Percentiles rank a stretch among this genome's conserved stretches.
phyloP scores from a whole-genome alignment of 208 protist genomes.

The Leishmania lainsoni region DNA sequence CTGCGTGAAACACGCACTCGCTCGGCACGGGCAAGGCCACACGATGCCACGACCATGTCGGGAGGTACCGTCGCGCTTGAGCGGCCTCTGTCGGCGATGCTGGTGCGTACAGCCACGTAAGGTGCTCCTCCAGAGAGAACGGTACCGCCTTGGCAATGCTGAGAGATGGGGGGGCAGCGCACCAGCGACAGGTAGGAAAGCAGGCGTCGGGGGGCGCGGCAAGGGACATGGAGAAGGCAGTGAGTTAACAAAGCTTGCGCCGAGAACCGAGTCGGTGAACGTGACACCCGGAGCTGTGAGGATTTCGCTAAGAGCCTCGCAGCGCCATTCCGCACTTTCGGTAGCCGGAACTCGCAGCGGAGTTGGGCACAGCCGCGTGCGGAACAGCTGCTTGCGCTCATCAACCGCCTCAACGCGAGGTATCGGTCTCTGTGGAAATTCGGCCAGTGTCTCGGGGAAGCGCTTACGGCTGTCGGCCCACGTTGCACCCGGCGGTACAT shows the following conservation, averaged over 20 bases:
- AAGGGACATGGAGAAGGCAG: neutral
- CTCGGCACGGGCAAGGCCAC: neutral
- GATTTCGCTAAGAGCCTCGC: neutral
- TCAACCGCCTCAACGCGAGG: neutral
- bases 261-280: neutral
- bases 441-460: neutral
- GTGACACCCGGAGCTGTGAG: neutral
- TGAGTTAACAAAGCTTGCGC: neutral
- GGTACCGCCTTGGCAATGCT: neutral
- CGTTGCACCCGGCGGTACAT: neutral
- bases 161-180: neutral
- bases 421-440: neutral
- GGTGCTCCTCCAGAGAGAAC: slow-evolving; percentile 23
- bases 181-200: slow-evolving; percentile 2
- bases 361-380: neutral
- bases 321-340: neutral
- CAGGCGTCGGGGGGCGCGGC: slow-evolving; percentile 6
- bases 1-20: neutral
- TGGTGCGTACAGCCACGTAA: slow-evolving; percentile 10
- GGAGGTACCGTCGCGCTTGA: neutral
- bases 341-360: neutral
- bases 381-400: slow-evolving; percentile 11
- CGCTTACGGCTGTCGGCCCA: neutral
- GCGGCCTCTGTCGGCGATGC: neutral
- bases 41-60: neutral